These are phyloP conservation scores for Candida koratica DNA, from an alignment of 805 yeast genomes.

Conservation along the genomic window DNA sequence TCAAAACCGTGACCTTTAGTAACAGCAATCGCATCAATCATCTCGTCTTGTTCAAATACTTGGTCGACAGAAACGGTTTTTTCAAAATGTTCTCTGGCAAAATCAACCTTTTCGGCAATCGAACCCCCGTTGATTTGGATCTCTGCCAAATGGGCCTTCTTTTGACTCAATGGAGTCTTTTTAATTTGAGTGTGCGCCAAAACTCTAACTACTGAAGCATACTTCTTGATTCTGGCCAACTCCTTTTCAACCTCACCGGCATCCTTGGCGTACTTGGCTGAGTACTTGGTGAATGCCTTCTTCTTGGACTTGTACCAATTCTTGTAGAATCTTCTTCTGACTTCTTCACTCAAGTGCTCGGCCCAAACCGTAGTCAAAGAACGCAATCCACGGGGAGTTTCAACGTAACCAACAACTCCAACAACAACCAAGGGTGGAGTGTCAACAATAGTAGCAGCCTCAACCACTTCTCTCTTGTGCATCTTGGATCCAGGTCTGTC, in stretches of 20 bases:
- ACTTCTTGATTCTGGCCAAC: slow-evolving; percentile 97
- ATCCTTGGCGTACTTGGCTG: slow-evolving; percentile 93
- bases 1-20: slow-evolving; percentile 99
- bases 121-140: slow-evolving; percentile 99
- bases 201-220: slow-evolving; percentile 98
- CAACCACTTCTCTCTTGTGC: slow-evolving; percentile 99
- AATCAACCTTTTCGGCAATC: slow-evolving; percentile 91
- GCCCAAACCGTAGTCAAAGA: slow-evolving; percentile 99
- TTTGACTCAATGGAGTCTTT: slow-evolving; percentile 98
- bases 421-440: slow-evolving; percentile 98
- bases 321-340: slow-evolving; percentile 99
- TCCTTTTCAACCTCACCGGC: slow-evolving; percentile 89
- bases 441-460: slow-evolving; percentile 99
- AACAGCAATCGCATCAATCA: slow-evolving; percentile 97
- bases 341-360: slow-evolving; percentile 98
- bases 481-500: slow-evolving; percentile 99
- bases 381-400: slow-evolving; percentile 99
- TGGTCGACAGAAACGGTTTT: slow-evolving; percentile 94
- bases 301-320: slow-evolving; percentile 99
- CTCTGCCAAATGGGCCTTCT: slow-evolving; percentile 99
- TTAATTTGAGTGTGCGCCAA: slow-evolving; percentile 99
- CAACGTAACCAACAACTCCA: slow-evolving; percentile 99
- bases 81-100: slow-evolving; percentile 99
- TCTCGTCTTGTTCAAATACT: slow-evolving; percentile 98
- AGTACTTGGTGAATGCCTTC: slow-evolving; percentile 99